phyloP scores from a whole-genome alignment of 1,284 basidiomycete species.

The Gomphus bonarii region DNA sequence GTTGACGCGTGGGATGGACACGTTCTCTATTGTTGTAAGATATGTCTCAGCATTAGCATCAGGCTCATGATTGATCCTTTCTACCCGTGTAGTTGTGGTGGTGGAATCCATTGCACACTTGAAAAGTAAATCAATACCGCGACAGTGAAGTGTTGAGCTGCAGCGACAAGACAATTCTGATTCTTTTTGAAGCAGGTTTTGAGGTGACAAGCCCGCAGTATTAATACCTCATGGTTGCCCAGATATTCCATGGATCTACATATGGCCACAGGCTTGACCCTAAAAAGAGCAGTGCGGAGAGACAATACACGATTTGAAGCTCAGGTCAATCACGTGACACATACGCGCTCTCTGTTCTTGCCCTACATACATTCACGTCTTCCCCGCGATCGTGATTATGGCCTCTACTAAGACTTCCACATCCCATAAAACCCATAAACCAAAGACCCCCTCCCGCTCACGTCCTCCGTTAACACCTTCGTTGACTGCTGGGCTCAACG shows the following conservation, averaged over 20 bases:
- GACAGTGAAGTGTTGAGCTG: not conserved
- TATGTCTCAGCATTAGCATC: not conserved
- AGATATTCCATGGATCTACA: not conserved
- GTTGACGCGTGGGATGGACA: not conserved
- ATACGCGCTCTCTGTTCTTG: not conserved
- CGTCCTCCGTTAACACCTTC: slow-evolving; percentile 66
- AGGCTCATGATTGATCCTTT: not conserved
- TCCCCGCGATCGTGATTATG: not conserved
- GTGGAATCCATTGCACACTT: too few species aligned
- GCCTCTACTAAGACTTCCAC: slow-evolving; percentile 8
- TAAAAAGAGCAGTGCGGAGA: too few species aligned
- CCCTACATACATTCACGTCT: not conserved
- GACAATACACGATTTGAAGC: not conserved
- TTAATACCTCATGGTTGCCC: too few species aligned
- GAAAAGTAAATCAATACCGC: too few species aligned
- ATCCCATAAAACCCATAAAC: slow-evolving; percentile 13
- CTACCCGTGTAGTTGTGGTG: not conserved
- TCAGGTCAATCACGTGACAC: slow-evolving; percentile 9
- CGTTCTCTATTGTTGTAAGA: not conserved
- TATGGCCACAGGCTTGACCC: not conserved
- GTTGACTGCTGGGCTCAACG: slow-evolving; percentile 43
- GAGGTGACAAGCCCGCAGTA: too few species aligned
- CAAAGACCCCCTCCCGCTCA: slow-evolving; percentile 57
- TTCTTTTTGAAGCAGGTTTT: too few species aligned
- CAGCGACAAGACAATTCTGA: not conserved